Conservation (phyloP, 1,284 basidiomycete genomes). For the Fistulina hepatica region DNA sequence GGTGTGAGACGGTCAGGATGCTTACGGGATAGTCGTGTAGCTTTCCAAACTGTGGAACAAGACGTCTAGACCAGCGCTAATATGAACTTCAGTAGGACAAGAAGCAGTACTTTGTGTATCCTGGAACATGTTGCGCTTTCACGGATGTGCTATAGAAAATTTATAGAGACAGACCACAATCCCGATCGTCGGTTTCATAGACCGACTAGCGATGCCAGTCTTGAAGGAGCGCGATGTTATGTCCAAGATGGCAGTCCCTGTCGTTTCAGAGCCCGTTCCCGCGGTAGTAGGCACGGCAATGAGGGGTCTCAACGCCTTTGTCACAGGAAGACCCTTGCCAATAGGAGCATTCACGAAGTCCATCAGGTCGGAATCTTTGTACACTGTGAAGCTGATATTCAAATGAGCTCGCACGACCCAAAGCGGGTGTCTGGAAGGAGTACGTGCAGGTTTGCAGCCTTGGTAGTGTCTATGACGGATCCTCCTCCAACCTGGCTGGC, state of each 20-base stretch:
- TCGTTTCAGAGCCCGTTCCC: constrained; percentile 96
- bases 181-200: constrained; percentile 84
- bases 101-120: constrained; percentile 80
- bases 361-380: constrained; percentile 84
- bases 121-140: constrained; percentile 25
- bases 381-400: constrained; percentile 59
- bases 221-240: constrained; percentile 87
- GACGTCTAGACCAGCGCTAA: constrained; percentile 88
- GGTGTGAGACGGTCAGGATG: constrained; percentile 8
- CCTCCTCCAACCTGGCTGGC: constrained; percentile 96
- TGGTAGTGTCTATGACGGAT: constrained; percentile 92
- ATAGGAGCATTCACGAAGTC: constrained; percentile 97
- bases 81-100: constrained; percentile 80
- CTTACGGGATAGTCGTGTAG: constrained; percentile 81
- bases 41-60: constrained; percentile 92
- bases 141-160: neutral
- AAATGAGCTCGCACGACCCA: constrained; percentile 3
- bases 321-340: constrained; percentile 84
- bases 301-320: constrained; percentile 67
- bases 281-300: constrained; percentile 95
- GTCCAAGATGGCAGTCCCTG: constrained; percentile 95
- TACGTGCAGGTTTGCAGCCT: constrained; percentile 23
- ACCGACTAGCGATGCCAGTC: constrained; percentile 90
- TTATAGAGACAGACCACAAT: constrained; percentile 41
- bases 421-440: neutral